A percentile compares a stretch with the other conserved stretches of the same genome.
Conservation (phyloP, 2,329 filamentous ascomycete genomes). For the Fusarium pseudoanthophilum region DNA sequence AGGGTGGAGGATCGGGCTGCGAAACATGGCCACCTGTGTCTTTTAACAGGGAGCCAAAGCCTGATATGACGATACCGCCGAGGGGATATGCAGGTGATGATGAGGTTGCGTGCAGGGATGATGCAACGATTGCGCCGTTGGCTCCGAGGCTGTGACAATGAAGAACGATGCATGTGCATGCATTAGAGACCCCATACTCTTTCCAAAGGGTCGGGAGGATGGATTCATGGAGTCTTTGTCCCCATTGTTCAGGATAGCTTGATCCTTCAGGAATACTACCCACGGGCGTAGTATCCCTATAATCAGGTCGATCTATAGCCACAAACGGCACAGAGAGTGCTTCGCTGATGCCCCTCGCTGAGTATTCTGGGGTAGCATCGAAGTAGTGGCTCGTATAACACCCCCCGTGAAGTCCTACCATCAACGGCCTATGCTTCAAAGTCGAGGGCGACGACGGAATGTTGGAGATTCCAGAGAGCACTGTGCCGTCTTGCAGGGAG, state of each 20-base stretch:
- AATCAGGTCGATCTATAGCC: conserved; percentile 38
- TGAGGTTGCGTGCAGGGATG: conserved; percentile 21
- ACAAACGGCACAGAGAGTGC: conserved; percentile 32
- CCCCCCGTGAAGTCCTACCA: conserved; percentile 38
- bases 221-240: conserved; percentile 14
- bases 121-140: conserved; percentile 28
- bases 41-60: conserved; percentile 30
- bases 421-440: conserved; percentile 23
- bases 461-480: conserved; percentile 28
- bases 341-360: conserved; percentile 25
- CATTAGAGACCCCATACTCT: conserved; percentile 22
- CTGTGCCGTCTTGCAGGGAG: conserved; percentile 13
- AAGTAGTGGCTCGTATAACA: conserved; percentile 37
- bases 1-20: conserved; percentile 14
- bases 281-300: conserved; percentile 28
- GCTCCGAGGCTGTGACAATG: conserved; percentile 35
- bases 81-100: conserved; percentile 17
- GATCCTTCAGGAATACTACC: conserved; percentile 25
- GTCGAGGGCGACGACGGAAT: conserved; percentile 19
- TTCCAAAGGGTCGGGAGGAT: conserved; percentile 36
- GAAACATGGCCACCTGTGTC: conserved; percentile 20
- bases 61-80: conserved; percentile 29
- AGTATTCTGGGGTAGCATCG: conserved; percentile 28
- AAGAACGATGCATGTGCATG: conserved; percentile 31
- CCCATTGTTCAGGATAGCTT: conserved; percentile 35